These are phyloP conservation scores for Pleurotus platypus DNA, from an alignment of 768 basidiomycete species.

Conservation along the genomic window DNA sequence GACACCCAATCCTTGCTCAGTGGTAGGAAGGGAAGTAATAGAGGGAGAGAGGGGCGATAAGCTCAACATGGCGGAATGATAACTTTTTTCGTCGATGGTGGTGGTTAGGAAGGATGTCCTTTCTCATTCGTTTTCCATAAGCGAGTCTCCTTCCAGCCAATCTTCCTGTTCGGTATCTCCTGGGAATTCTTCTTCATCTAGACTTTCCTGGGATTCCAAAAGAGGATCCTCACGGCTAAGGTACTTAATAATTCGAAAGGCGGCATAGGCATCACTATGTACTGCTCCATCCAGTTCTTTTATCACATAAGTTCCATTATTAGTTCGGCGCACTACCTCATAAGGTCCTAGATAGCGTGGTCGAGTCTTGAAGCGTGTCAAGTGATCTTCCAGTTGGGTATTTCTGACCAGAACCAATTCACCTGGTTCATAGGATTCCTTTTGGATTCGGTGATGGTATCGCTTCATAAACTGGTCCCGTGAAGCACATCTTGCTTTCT, in stretches of 20 bases:
- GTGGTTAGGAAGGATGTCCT: no score
- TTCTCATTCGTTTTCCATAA: no score
- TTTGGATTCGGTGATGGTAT: slow-evolving; percentile 12
- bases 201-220: no score
- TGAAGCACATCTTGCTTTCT: neutral
- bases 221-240: no score
- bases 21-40: no score
- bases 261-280: neutral
- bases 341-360: slow-evolving; percentile 30
- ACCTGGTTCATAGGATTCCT: slow-evolving; percentile 25
- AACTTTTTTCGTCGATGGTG: no score
- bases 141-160: no score
- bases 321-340: slow-evolving; percentile 22
- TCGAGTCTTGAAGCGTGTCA: slow-evolving; percentile 22
- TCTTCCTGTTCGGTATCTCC: no score
- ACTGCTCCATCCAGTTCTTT: slow-evolving; percentile 16
- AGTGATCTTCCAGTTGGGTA: slow-evolving; percentile 22
- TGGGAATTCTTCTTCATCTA: no score
- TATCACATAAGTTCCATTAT: slow-evolving; percentile 22
- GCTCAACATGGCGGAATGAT: no score
- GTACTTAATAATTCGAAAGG: neutral
- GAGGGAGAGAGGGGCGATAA: no score
- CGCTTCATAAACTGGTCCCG: neutral
- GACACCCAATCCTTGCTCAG: no score
- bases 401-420: slow-evolving; percentile 32